Conservation (phyloP, 768 basidiomycete genomes). For the Serendipita vermifera region DNA sequence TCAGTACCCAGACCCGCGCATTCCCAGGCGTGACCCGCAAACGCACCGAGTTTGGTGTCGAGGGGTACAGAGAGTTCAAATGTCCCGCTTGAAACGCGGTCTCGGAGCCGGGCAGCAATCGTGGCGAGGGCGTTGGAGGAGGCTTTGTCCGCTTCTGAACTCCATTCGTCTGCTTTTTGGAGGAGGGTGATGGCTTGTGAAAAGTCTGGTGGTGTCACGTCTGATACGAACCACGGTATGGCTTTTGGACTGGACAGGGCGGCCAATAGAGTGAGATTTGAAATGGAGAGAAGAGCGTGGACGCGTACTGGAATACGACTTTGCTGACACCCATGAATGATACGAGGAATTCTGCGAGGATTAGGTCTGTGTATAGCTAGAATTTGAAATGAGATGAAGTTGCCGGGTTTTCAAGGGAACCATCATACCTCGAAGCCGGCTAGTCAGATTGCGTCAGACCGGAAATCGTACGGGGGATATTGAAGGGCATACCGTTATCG, state of each 20-base stretch:
- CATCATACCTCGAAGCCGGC: conserved; percentile 75
- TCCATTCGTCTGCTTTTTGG: conserved; percentile 14
- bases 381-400: background rate
- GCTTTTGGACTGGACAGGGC: conserved; percentile 60
- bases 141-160: background rate
- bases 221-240: conserved; percentile 96
- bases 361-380: conserved; percentile 83
- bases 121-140: conserved; percentile 27
- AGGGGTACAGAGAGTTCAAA: conserved; percentile 62
- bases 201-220: conserved; percentile 85
- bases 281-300: background rate
- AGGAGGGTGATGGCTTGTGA: conserved; percentile 41
- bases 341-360: conserved; percentile 86
- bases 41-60: conserved; percentile 43
- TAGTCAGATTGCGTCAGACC: conserved; percentile 21
- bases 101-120: conserved; percentile 60
- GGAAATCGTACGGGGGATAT: background rate
- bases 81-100: conserved; percentile 51
- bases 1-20: background rate
- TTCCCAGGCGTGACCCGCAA: conserved; percentile 21
- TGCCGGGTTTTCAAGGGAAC: background rate
- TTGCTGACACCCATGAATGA: conserved; percentile 61
- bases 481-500: conserved; percentile 57
- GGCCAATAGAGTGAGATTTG: conserved; percentile 3
- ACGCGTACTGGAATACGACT: conserved; percentile 82